These are phyloP conservation scores for Epichloe hybrida DNA, from an alignment of 2,329 filamentous ascomycete species.

Conservation along the genomic window DNA sequence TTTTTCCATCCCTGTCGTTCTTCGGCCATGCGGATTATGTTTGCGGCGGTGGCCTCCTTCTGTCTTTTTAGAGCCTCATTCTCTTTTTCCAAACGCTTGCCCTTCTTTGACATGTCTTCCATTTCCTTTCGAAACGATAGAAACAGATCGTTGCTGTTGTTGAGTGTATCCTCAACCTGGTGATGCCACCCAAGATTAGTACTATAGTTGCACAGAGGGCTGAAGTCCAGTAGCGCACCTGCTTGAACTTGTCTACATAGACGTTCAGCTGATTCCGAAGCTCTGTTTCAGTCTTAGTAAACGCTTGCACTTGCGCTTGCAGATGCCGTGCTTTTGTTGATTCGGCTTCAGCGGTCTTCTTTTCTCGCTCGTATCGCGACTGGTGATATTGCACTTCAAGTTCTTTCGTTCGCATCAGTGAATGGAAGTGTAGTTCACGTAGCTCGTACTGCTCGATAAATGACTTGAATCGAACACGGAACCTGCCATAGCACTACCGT, in stretches of 20 bases:
- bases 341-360: slow-evolving; percentile 76
- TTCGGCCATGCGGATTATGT: slow-evolving; percentile 95
- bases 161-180: slow-evolving; percentile 94
- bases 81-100: slow-evolving; percentile 90
- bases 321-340: slow-evolving; percentile 67
- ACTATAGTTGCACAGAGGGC: neutral
- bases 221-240: slow-evolving; percentile 47
- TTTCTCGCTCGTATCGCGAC: slow-evolving; percentile 78
- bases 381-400: slow-evolving; percentile 88
- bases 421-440: slow-evolving; percentile 86
- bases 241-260: slow-evolving; percentile 98
- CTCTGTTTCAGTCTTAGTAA: slow-evolving; percentile 91
- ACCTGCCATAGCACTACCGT: slow-evolving; percentile 33
- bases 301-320: slow-evolving; percentile 83
- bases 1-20: slow-evolving; percentile 75
- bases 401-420: slow-evolving; percentile 84
- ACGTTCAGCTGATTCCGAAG: slow-evolving; percentile 91
- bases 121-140: slow-evolving; percentile 96
- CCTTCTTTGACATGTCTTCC: slow-evolving; percentile 99
- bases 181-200: neutral
- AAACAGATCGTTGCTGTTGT: slow-evolving; percentile 96
- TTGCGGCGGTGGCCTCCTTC: slow-evolving; percentile 84
- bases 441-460: slow-evolving; percentile 95
- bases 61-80: slow-evolving; percentile 84
- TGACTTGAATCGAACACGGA: slow-evolving; percentile 80